Evolutionary conservation across 441 rosid species (phyloP), one percentile per base, ranked within the genome.

Genomic region (Jatropha multifida): DNA sequence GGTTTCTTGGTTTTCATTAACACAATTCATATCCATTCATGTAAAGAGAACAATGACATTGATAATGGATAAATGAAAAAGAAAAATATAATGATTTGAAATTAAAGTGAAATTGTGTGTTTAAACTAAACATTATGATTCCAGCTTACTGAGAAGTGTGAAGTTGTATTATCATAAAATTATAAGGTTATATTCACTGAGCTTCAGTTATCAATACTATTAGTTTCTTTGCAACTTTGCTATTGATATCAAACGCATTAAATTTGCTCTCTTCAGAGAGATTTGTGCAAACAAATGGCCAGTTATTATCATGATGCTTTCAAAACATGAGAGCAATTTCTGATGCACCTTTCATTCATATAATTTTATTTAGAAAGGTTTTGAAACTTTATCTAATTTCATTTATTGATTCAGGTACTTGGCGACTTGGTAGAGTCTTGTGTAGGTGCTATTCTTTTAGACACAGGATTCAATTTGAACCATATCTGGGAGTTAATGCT

Each of bases 361-460:
- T 69, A 26, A 41, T 80, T 75, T 68, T 66, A 20, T 63, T 73
- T 32, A 37, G 13, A 54, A 55, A 32, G 76, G 66, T 68, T 69
- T 63, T 58, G 77, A 61, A 73, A 74, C 20, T 68, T 65, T 63
- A 14, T 61, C 18, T 56, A 52, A 48, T 69, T 58, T 20, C 59
- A 46, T 49, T 66, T 75, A 40, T 72, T 75, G 66, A 61, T 76
- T 79, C 90, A 94, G 98, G 97, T 85, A 59, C 97, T 96, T 52
- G 96, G 99, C 72, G 99, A 96, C 83, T 83, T 96, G 89, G 87
- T 96, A 42, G 99, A 96, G 86, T 92, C 98, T 79, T 88, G 81
- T 69, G 46, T 91, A 72, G 99, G 98, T 73, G 98, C 98, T 73
- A 83, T 90, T 75, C 88, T 92, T 67, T 92, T 96, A 12, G 99